phyloP scores from a whole-genome alignment of 108 stramenopile genomes.

The Pseudonitzschia delicatissima region DNA sequence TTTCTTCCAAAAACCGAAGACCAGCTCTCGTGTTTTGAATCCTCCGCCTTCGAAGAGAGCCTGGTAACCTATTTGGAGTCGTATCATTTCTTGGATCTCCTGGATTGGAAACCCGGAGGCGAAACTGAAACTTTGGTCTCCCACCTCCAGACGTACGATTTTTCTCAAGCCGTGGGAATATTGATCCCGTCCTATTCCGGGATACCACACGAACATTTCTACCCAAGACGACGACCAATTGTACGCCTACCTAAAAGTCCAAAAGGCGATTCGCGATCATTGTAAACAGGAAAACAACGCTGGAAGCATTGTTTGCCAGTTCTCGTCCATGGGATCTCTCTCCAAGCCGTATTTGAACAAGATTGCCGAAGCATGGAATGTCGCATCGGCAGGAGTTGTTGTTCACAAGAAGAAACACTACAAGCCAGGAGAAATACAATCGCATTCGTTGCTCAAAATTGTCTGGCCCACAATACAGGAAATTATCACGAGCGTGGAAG shows the following conservation, averaged over 20 bases:
- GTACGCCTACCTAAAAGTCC: conserved; percentile 52
- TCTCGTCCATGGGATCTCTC: conserved; percentile 69
- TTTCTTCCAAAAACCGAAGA: conserved; percentile 52
- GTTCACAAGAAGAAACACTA: neutral
- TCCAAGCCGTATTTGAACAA: conserved; percentile 48
- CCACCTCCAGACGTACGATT: conserved; percentile 62
- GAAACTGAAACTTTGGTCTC: conserved; percentile 22
- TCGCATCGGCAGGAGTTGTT: too few relatives aligned
- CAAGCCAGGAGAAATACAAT: neutral
- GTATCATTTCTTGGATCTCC: conserved; percentile 36
- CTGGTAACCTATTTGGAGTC: conserved; percentile 62
- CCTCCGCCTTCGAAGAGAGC: conserved; percentile 57
- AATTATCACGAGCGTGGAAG: conserved; percentile 56
- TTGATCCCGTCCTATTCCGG: conserved; percentile 76
- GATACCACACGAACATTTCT: conserved; percentile 33
- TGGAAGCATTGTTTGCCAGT: conserved; percentile 57
- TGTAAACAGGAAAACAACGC: neutral
- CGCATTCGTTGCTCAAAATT: conserved; percentile 9
- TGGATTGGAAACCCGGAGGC: conserved; percentile 4
- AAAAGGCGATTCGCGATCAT: conserved; percentile 37
- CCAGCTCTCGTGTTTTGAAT: neutral
- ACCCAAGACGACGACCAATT: conserved; percentile 6
- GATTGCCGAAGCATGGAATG: conserved; percentile 45
- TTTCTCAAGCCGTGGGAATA: conserved; percentile 54
- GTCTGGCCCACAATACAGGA: conserved; percentile 75